Evolutionary conservation across 2,329 filamentous ascomycete genomes (phyloP).

Genomic region (Microdochium paspali): DNA sequence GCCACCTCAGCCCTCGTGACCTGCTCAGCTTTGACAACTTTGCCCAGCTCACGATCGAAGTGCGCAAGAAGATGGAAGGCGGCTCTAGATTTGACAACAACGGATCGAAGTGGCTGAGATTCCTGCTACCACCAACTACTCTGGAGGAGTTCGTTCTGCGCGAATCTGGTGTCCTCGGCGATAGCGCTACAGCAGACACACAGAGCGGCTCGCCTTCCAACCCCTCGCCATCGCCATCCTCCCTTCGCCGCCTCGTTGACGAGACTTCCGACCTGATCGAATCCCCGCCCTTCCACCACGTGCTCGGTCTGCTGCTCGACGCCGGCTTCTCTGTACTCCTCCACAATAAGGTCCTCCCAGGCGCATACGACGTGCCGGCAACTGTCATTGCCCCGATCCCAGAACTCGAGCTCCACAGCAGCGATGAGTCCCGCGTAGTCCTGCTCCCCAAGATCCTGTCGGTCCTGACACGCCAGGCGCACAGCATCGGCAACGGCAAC

Average conservation of each 20-base stretch:
- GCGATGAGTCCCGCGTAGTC: conserved; percentile 54
- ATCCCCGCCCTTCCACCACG: conserved; percentile 80
- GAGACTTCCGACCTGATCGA: conserved; percentile 95
- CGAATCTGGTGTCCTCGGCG: conserved; percentile 69
- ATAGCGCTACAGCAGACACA: conserved; percentile 30
- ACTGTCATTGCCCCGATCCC: conserved; percentile 25
- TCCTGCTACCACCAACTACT: conserved; percentile 69
- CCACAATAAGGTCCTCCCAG: conserved; percentile 68
- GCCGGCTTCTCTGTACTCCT: conserved; percentile 77
- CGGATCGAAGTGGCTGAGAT: conserved; percentile 67
- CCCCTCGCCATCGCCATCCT: conserved; percentile 27
- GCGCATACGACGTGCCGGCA: conserved; percentile 61
- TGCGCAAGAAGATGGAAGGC: conserved; percentile 79
- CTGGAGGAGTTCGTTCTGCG: conserved; percentile 77
- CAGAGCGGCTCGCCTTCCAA: conserved; percentile 14
- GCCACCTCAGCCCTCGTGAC: conserved; percentile 79
- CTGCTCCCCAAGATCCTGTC: conserved; percentile 80
- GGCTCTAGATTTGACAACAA: conserved; percentile 25
- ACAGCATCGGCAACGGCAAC: conserved; percentile 74
- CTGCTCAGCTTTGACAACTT: conserved; percentile 75
- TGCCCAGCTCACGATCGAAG: conserved; percentile 70
- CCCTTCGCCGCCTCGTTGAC: conserved; percentile 77
- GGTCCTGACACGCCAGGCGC: conserved; percentile 82
- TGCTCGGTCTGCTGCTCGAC: conserved; percentile 79
- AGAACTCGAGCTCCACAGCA: conserved; percentile 41